phyloP scores from a whole-genome alignment of 441 rosid genomes.

The Erodium moschatum region DNA sequence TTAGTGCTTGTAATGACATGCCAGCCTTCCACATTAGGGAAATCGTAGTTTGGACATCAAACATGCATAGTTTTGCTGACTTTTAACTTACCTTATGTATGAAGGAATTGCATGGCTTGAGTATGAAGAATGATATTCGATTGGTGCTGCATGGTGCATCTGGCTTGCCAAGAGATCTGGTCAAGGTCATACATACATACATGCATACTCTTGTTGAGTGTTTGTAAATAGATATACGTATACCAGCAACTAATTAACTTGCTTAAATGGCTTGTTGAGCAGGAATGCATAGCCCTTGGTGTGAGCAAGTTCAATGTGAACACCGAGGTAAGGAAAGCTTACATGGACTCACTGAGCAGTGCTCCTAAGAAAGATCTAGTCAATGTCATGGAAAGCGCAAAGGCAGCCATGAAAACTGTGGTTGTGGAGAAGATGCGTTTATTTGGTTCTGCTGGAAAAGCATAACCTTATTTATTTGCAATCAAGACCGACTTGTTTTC shows the following conservation, averaged over 20 bases:
- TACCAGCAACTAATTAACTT: not conserved
- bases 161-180: slow-evolving; percentile 60
- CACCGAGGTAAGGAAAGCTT: slow-evolving; percentile 78
- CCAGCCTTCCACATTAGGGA: no score
- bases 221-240: no score
- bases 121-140: slow-evolving; percentile 66
- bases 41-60: no score
- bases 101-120: slow-evolving; percentile 55
- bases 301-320: slow-evolving; percentile 87
- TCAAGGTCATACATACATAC: slow-evolving; percentile 40
- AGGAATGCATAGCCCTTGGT: slow-evolving; percentile 69
- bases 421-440: slow-evolving; percentile 73
- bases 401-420: slow-evolving; percentile 78
- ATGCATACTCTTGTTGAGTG: no score
- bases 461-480: slow-evolving; percentile 14
- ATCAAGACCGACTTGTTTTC: no score
- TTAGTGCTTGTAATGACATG: no score
- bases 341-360: slow-evolving; percentile 48
- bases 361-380: slow-evolving; percentile 55
- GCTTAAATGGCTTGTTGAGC: slow-evolving; percentile 9
- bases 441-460: slow-evolving; percentile 88
- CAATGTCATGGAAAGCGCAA: slow-evolving; percentile 59
- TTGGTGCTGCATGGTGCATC: slow-evolving; percentile 95
- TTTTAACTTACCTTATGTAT: slow-evolving; percentile 15
- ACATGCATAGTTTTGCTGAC: slow-evolving; percentile 7